Conservation (phyloP, 805 yeast species). For the Hanseniaspora lachancei region DNA sequence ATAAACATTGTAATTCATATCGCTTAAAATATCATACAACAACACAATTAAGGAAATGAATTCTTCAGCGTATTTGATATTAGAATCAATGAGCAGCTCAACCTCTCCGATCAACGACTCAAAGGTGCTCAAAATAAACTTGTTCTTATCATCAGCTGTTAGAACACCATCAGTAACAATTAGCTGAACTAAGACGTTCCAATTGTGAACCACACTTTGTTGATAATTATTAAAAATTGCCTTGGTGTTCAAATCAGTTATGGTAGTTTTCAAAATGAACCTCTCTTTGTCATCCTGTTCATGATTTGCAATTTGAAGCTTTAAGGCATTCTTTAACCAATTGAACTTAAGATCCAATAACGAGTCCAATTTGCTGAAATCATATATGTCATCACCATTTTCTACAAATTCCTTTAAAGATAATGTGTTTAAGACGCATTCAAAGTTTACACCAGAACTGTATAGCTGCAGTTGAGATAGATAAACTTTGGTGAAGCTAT, state of each 20-base stretch:
- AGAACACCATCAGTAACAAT: slow-evolving; percentile 51
- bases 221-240: slow-evolving; percentile 41
- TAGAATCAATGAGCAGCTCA: slow-evolving; percentile 56
- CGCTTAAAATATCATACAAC: slow-evolving; percentile 49
- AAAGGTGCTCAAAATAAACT: slow-evolving; percentile 62
- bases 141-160: slow-evolving; percentile 33
- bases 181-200: slow-evolving; percentile 72
- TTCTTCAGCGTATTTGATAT: slow-evolving; percentile 57
- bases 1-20: slow-evolving; percentile 29
- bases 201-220: slow-evolving; percentile 54
- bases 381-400: slow-evolving; percentile 26
- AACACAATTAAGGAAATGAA: slow-evolving; percentile 63
- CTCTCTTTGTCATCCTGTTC: slow-evolving; percentile 19
- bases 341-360: slow-evolving; percentile 23
- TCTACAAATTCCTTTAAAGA: background rate
- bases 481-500: slow-evolving; percentile 2
- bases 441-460: slow-evolving; percentile 1
- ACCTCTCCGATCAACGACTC: slow-evolving; percentile 66
- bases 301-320: slow-evolving; percentile 12
- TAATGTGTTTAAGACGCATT: background rate
- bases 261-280: slow-evolving; percentile 23
- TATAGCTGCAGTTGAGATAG: slow-evolving; percentile 9
- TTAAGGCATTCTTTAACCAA: slow-evolving; percentile 14
- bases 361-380: slow-evolving; percentile 32
- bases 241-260: slow-evolving; percentile 36